Conservation (phyloP, 192 early-diverging fungal species). For the Coemansia sp. region DNA sequence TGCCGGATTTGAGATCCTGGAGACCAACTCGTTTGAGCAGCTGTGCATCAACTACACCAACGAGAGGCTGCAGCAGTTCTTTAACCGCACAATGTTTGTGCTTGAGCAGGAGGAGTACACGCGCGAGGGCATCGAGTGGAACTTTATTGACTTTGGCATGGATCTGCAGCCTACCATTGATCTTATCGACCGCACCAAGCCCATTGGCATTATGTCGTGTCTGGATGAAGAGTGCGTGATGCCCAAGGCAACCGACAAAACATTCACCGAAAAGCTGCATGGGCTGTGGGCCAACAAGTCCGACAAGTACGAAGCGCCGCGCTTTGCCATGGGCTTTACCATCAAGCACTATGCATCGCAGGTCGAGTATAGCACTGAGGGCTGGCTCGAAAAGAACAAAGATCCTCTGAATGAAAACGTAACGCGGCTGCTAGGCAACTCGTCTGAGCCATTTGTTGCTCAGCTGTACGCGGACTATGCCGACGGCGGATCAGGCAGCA, state of each 20-base stretch:
- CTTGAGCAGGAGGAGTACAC: slow-evolving; percentile 98
- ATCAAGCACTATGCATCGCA: slow-evolving; percentile 93
- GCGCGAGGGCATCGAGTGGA: slow-evolving; percentile 96
- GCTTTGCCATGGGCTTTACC: slow-evolving; percentile 87
- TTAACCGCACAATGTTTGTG: slow-evolving; percentile 99
- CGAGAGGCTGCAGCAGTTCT: slow-evolving; percentile 98
- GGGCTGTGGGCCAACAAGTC: slow-evolving; percentile 84
- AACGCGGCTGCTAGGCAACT: slow-evolving; percentile 79
- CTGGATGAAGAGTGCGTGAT: slow-evolving; percentile 99
- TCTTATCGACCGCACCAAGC: slow-evolving; percentile 95
- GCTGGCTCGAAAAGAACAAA: slow-evolving; percentile 99
- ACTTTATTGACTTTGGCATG: slow-evolving; percentile 95
- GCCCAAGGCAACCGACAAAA: slow-evolving; percentile 91
- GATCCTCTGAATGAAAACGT: slow-evolving; percentile 96
- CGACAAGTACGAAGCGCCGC: slow-evolving; percentile 80
- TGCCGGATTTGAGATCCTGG: slow-evolving; percentile 98
- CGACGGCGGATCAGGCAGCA: slow-evolving; percentile 40
- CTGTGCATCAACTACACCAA: slow-evolving; percentile 99
- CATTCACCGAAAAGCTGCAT: slow-evolving; percentile 90
- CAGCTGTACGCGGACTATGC: slow-evolving; percentile 80
- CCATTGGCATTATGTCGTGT: slow-evolving; percentile 92
- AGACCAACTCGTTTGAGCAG: slow-evolving; percentile 97
- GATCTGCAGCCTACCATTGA: slow-evolving; percentile 98
- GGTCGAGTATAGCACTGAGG: slow-evolving; percentile 86
- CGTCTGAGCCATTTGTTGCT: slow-evolving; percentile 75